Base-by-base conservation (phyloP, 2,329 filamentous ascomycete genomes). In the Colletotrichum spinosum region DNA sequence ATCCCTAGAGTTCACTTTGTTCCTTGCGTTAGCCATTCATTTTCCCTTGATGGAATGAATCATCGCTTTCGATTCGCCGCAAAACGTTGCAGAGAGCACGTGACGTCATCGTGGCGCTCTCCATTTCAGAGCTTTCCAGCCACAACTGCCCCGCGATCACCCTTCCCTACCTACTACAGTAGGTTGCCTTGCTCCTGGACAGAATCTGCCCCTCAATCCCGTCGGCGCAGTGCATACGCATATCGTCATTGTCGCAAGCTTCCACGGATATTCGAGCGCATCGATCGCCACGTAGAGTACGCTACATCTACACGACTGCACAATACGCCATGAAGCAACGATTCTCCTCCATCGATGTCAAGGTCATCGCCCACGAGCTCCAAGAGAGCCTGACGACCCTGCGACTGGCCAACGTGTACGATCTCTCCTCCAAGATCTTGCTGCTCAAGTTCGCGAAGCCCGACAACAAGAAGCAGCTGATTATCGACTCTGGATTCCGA, bases 401-500 rank as follows among this genome's bases (percentile, higher is more conserved):
- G 68, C 92, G 96, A 69, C 87, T 98, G 55, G 89, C 92, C 68
- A 99, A 99, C 76, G 90, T 97, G 76, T 98, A 99, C 81, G 96
- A 99, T 77, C 88, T 99, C 65, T 97, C 93, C 68, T 94, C 94
- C 69, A 94, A 95, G 75, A 97, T 98, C 74, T 93, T 98, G 74
- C 89, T 98, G 34, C 87, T 99, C 78, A 98, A 97, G 76, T 96
- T 99, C 75, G 90, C 94, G 60, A 97, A 96, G 77, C 93, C 95
- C 48, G 90, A 95, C 74, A 87, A 90, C 70, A 94, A 94, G 78
- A 91, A 96, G 75, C 95, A 98, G 77, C 85, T 99, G 35, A 84
- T 99, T 55, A 89, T 99, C 72, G 96, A 99, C 77, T 96, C 93
- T 2, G 96, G 96, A 37, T 99, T 99, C 78, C 93, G 96, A 75